A percentile compares a stretch with the other conserved stretches of the same genome.
Conservation (phyloP, 1,284 basidiomycete genomes). For the Schizophyllum commune region DNA sequence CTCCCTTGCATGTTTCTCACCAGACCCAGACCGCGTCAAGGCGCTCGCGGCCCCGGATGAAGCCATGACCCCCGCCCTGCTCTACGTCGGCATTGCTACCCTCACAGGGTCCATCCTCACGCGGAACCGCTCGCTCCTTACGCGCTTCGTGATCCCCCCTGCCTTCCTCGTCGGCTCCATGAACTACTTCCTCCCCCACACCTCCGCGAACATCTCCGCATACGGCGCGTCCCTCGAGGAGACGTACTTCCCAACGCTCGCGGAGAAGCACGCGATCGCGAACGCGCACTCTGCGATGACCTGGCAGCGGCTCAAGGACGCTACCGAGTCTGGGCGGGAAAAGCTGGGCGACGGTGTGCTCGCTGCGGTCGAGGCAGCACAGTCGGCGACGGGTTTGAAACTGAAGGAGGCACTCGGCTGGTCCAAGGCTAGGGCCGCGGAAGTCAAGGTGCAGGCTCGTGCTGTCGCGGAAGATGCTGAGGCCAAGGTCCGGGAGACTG, state of each 20-base stretch:
- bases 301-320: constrained; percentile 41
- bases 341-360: constrained; percentile 40
- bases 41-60: constrained; percentile 74
- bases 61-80: constrained; percentile 74
- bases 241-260: constrained; percentile 55
- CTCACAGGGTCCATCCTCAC: constrained; percentile 83
- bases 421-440: not conserved
- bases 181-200: constrained; percentile 77
- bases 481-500: not conserved
- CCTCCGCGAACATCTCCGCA: constrained; percentile 57
- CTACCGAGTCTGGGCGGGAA: constrained; percentile 31
- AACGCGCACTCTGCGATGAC: constrained; percentile 57
- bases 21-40: constrained; percentile 64
- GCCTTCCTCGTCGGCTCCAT: constrained; percentile 57
- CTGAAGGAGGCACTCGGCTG: constrained; percentile 52
- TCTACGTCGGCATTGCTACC: constrained; percentile 84
- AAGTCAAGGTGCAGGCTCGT: not conserved
- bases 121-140: constrained; percentile 62
- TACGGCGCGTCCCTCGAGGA: constrained; percentile 72
- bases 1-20: not conserved
- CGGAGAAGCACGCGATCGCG: constrained; percentile 61
- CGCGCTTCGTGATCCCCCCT: constrained; percentile 67
- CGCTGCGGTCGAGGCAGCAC: constrained; percentile 47
- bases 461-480: not conserved
- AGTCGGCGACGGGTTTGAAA: constrained; percentile 68